These are phyloP conservation scores for Phytophthora hybrid DNA, from an alignment of 352 stramenopile genomes.

Conservation along the genomic window DNA sequence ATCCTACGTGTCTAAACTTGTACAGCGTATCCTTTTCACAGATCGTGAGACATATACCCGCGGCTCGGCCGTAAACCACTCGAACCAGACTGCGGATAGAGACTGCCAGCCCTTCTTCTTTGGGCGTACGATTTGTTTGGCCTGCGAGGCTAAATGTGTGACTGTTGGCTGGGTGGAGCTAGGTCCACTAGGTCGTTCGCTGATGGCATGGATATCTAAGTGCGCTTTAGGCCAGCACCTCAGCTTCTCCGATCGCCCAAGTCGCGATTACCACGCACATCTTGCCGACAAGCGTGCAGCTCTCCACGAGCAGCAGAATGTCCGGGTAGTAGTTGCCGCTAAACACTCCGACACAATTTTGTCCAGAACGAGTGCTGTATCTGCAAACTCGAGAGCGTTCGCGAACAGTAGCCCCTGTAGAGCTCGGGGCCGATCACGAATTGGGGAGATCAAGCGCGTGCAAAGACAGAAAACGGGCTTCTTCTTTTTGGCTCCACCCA, in stretches of 20 bases:
- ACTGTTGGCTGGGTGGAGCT: too few relatives aligned
- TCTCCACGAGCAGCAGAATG: too few relatives aligned
- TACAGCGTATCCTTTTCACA: conserved; percentile 25
- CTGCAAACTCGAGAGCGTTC: neutral
- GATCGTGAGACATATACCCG: conserved; percentile 13
- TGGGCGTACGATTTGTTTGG: too few relatives aligned
- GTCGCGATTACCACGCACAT: too few relatives aligned
- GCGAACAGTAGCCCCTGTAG: neutral
- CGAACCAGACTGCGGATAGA: conserved; percentile 8
- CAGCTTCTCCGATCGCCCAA: too few relatives aligned
- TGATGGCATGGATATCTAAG: too few relatives aligned
- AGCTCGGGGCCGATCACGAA: neutral
- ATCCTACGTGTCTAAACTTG: conserved; percentile 25
- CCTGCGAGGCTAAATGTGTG: too few relatives aligned
- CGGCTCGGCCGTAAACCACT: conserved; percentile 20
- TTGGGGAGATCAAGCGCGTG: neutral
- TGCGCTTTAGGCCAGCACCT: too few relatives aligned
- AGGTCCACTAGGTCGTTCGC: too few relatives aligned
- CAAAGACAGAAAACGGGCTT: neutral
- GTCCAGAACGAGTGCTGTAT: neutral
- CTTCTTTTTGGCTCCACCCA: neutral
- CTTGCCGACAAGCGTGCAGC: too few relatives aligned
- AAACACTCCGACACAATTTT: neutral
- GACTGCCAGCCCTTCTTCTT: conserved; percentile 17
- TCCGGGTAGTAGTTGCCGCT: too few relatives aligned